A percentile compares a stretch with the other conserved stretches of the same genome.
These are phyloP conservation scores for Fusarium foetens DNA, from an alignment of 2,329 filamentous ascomycete species.

Conservation along the genomic window DNA sequence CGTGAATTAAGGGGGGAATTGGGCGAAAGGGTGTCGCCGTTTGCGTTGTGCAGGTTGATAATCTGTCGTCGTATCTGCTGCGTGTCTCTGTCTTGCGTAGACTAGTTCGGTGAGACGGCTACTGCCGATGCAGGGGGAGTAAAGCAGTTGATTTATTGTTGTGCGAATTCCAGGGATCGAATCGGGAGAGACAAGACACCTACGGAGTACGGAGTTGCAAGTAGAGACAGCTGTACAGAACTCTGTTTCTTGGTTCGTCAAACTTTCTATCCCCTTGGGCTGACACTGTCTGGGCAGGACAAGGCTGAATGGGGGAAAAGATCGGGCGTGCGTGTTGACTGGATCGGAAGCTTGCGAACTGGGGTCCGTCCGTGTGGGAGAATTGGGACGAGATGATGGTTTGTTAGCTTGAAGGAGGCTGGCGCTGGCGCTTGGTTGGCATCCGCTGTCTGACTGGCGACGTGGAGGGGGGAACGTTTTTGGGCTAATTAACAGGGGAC, in stretches of 20 bases:
- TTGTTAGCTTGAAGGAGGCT: conserved; percentile 34
- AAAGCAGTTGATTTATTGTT: conserved; percentile 29
- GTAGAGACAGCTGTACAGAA: conserved; percentile 6
- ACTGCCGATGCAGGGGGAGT: conserved; percentile 42
- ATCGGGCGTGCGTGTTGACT: conserved; percentile 29
- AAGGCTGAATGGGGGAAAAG: conserved; percentile 39
- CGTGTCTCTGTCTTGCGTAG: conserved; percentile 43
- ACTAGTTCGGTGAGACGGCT: conserved; percentile 37
- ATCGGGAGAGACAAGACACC: conserved; percentile 12
- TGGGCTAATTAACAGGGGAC: conserved; percentile 31
- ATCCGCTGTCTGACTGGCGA: conserved; percentile 15
- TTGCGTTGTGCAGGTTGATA: conserved; percentile 23
- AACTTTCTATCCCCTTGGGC: conserved; percentile 36
- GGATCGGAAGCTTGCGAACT: conserved; percentile 31
- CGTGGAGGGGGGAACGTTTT: conserved; percentile 21
- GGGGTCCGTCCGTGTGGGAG: conserved; percentile 29
- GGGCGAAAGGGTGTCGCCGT: conserved; percentile 9
- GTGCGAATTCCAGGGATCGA: conserved; percentile 27
- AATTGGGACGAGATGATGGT: conserved; percentile 31
- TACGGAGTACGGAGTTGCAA: conserved; percentile 10
- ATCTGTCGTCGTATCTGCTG: conserved; percentile 33
- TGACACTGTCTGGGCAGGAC: conserved; percentile 28
- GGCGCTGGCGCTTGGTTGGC: conserved; percentile 33
- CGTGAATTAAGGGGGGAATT: conserved; percentile 16
- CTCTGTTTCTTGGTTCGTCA: conserved; percentile 23